Evolutionary conservation across 768 basidiomycete species (phyloP).

Genomic region (Termitomyces bulborhizus): DNA sequence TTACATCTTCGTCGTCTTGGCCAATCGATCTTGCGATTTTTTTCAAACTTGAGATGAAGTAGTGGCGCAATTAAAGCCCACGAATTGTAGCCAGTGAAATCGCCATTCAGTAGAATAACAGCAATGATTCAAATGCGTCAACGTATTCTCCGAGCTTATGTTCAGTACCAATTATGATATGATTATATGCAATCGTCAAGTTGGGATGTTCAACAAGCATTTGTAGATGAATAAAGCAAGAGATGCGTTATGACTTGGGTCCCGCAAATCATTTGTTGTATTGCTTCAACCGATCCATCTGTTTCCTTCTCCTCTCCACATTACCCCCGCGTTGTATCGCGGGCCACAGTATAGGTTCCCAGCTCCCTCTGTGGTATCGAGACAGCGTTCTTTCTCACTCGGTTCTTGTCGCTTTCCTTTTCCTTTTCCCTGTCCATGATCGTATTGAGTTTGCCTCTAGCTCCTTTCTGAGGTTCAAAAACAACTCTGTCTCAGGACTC

Average conservation of each 20-base stretch:
- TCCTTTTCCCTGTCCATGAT: constrained; percentile 68
- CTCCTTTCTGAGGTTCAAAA: constrained; percentile 30
- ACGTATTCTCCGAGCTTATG: no score
- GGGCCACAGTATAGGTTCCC: constrained; percentile 77
- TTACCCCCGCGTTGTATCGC: constrained; percentile 54
- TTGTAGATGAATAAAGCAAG: not conserved
- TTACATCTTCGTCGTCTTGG: not conserved
- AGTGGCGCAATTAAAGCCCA: no score
- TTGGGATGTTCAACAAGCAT: not conserved
- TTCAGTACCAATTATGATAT: no score
- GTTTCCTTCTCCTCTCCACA: constrained; percentile 65
- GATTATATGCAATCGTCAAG: not conserved
- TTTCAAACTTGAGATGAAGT: no score
- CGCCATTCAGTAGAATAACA: no score
- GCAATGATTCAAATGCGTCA: no score
- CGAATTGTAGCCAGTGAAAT: no score
- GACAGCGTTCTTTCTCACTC: constrained; percentile 74
- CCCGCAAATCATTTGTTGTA: constrained; percentile 44
- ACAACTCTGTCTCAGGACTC: constrained; percentile 51
- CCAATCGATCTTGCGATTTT: no score
- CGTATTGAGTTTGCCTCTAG: constrained; percentile 51
- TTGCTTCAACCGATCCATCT: constrained; percentile 64
- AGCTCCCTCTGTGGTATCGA: constrained; percentile 74
- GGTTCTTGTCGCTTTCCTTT: constrained; percentile 60
- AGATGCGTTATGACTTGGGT: constrained; percentile 1